phyloP scores from a whole-genome alignment of 2,329 filamentous ascomycete genomes.

The Cordyceps farinosa region DNA sequence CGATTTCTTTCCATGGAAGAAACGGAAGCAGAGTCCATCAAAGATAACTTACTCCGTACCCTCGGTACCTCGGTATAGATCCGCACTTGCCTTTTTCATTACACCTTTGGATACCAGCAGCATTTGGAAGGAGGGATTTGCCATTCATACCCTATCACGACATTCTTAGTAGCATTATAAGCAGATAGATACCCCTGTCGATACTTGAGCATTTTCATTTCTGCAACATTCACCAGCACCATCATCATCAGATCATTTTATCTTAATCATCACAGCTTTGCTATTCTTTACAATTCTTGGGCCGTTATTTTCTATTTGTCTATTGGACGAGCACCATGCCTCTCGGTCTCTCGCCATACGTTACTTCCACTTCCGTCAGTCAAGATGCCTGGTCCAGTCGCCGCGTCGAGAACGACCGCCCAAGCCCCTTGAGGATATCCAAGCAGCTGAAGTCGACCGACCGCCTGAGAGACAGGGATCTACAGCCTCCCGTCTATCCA shows the following conservation, averaged over 20 bases:
- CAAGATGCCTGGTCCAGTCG: conserved; percentile 24
- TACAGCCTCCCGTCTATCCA: background rate
- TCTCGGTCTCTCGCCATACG: conserved; percentile 15
- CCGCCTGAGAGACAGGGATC: conserved; percentile 18
- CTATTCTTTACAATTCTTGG: conserved; percentile 8
- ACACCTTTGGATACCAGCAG: background rate
- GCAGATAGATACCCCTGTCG: conserved; percentile 12
- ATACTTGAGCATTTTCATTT: conserved; percentile 2
- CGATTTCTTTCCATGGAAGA: conserved; percentile 64
- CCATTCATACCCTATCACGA: background rate
- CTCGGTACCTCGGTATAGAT: conserved; percentile 33
- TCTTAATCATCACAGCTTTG: conserved; percentile 7
- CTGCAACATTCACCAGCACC: conserved; percentile 4
- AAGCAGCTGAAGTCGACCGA: conserved; percentile 33
- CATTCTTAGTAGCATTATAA: conserved; percentile 7
- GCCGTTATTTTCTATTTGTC: background rate
- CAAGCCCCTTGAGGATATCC: conserved; percentile 49
- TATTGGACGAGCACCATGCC: conserved; percentile 6
- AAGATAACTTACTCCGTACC: conserved; percentile 55
- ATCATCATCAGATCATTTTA: conserved; percentile 12
- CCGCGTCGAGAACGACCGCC: conserved; percentile 27
- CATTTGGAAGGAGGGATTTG: conserved; percentile 2
- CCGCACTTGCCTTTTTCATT: background rate
- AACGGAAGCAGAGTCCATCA: conserved; percentile 53
- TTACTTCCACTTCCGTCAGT: conserved; percentile 1